phyloP scores from a whole-genome alignment of 192 early-diverging fungal species.

The Spinellus fusiger region DNA sequence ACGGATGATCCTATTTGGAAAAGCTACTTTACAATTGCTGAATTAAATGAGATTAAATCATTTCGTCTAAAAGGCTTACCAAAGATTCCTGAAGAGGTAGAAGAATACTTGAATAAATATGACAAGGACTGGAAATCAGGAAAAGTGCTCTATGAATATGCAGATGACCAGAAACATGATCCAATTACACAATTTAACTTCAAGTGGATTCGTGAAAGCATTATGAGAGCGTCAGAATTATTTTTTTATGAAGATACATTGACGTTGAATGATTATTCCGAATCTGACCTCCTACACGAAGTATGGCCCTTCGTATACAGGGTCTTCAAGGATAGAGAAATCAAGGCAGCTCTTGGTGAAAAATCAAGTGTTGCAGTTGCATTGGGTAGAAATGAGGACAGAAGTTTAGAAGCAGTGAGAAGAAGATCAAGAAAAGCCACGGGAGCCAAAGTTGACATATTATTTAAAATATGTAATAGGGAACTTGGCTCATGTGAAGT shows the following conservation, averaged over 20 bases:
- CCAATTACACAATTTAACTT: not conserved
- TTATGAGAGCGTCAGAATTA: not conserved
- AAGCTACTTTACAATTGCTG: not conserved
- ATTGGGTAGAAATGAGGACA: not conserved
- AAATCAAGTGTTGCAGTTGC: not conserved
- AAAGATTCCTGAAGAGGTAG: not conserved
- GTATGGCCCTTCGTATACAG: not conserved
- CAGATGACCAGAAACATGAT: not conserved
- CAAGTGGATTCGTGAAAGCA: not conserved
- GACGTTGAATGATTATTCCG: not conserved
- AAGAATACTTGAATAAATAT: not conserved
- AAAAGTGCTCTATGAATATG: not conserved
- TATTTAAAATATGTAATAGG: not conserved
- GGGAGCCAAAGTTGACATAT: not conserved
- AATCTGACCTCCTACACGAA: not conserved
- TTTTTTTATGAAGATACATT: not conserved
- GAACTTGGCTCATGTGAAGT: slow-evolving; percentile 1
- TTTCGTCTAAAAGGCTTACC: not conserved
- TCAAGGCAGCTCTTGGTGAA: not conserved
- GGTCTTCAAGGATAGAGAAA: not conserved
- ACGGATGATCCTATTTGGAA: slow-evolving; percentile 1
- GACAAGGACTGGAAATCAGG: not conserved
- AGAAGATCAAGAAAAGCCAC: not conserved
- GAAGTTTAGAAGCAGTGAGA: not conserved
- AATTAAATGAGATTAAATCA: slow-evolving; percentile 1